Conservation (phyloP, 192 early-diverging fungal species). For the Mortierella claussenii region DNA sequence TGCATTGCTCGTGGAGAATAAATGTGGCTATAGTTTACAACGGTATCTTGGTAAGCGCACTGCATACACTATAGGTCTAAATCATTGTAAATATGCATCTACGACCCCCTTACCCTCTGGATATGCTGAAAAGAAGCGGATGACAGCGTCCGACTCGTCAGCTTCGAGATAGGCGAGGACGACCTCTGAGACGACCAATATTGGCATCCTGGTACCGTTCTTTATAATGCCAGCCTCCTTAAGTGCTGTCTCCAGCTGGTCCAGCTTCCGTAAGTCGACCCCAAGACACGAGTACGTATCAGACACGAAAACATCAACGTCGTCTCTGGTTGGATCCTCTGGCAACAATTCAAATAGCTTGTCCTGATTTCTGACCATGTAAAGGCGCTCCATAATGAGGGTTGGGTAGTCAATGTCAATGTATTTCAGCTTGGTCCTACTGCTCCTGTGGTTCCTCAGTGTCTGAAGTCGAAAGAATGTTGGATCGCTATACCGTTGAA, state of each 20-base stretch:
- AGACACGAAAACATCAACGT: slow-evolving; percentile 29
- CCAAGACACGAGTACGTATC: slow-evolving; percentile 44
- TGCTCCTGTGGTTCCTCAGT: slow-evolving; percentile 7
- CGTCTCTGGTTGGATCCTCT: slow-evolving; percentile 31
- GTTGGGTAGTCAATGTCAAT: slow-evolving; percentile 47
- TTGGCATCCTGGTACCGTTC: slow-evolving; percentile 8
- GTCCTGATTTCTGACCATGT: slow-evolving; percentile 40
- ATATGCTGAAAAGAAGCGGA: slow-evolving; percentile 32
- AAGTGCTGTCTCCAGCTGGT: slow-evolving; percentile 8
- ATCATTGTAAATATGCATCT: too few species aligned
- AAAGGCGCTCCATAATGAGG: slow-evolving; percentile 34
- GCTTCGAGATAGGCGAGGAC: slow-evolving; percentile 43
- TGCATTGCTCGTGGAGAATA: slow-evolving; percentile 45
- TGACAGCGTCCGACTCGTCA: slow-evolving; percentile 34
- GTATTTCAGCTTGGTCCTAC: slow-evolving; percentile 35
- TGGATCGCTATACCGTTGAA: slow-evolving; percentile 21
- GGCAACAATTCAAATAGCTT: slow-evolving; percentile 22
- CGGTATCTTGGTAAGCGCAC: too few species aligned
- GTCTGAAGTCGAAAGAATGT: slow-evolving; percentile 36
- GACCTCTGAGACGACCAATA: slow-evolving; percentile 43
- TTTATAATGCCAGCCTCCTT: slow-evolving; percentile 13
- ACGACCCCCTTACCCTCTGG: slow-evolving; percentile 22
- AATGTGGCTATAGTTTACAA: slow-evolving; percentile 47
- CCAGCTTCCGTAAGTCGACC: slow-evolving; percentile 34
- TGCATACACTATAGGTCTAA: too few species aligned